Evolutionary conservation across 164 flowering plant genomes (phyloP).

Genomic region (Protea cynaroides): DNA sequence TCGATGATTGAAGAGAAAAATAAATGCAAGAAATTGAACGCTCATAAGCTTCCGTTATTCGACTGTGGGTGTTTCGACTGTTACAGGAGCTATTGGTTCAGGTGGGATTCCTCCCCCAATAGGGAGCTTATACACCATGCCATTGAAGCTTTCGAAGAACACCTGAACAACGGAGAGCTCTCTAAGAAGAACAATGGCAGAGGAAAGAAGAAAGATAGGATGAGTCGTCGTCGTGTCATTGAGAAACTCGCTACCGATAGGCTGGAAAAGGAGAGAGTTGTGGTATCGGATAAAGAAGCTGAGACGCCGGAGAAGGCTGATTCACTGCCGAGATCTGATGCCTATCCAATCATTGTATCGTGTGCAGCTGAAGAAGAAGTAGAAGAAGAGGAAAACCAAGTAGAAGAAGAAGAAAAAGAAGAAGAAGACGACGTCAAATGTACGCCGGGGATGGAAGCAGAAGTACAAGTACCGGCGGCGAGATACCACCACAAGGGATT

Average conservation of each 20-base stretch:
- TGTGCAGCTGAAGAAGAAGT: constrained; percentile 1
- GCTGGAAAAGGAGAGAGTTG: constrained; percentile 3
- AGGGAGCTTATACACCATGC: constrained; percentile 57
- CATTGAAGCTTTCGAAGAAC: constrained; percentile 67
- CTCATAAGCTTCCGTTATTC: constrained; percentile 30
- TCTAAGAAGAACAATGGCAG: constrained; percentile 11
- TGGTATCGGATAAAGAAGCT: neutral
- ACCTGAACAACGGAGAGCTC: constrained; percentile 21
- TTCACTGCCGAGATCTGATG: neutral
- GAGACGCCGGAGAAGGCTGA: neutral
- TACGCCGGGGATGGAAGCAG: neutral
- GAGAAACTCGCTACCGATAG: constrained; percentile 3
- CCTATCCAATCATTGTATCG: constrained; percentile 1
- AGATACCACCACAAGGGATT: constrained; percentile 33
- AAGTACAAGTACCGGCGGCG: constrained; percentile 2
- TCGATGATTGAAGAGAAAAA: constrained; percentile 14
- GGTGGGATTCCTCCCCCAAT: constrained; percentile 66
- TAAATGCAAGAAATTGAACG: constrained; percentile 14
- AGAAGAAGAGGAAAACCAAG: neutral
- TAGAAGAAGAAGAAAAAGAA: neutral
- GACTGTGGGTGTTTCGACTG: constrained; percentile 65
- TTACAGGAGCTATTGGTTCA: constrained; percentile 55
- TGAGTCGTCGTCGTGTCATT: constrained; percentile 2
- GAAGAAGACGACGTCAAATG: constrained; percentile 7
- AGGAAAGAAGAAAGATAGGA: constrained; percentile 22